These are phyloP conservation scores for Dothistroma septosporum DNA, from an alignment of 2,329 filamentous ascomycete species.

Conservation along the genomic window DNA sequence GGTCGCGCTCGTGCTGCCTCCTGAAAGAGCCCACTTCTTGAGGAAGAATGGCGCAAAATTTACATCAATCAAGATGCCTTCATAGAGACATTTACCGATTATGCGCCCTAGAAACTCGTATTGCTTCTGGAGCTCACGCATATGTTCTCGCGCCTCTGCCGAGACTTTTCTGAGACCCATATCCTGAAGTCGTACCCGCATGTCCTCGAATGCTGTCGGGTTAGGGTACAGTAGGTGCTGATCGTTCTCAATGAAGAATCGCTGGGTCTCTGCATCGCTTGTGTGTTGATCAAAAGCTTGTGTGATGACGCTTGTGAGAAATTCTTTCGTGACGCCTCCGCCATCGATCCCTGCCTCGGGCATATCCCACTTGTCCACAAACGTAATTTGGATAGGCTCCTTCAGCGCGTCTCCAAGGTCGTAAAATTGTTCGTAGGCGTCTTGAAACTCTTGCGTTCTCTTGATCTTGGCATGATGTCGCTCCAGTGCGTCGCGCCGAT, in stretches of 20 bases:
- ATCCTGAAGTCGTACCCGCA: constrained; percentile 10
- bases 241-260: constrained; percentile 76
- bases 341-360: constrained; percentile 93
- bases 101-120: constrained; percentile 92
- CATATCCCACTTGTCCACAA: constrained; percentile 83
- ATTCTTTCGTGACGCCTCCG: constrained; percentile 65
- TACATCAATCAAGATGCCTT: constrained; percentile 90
- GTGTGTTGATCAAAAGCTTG: constrained; percentile 66
- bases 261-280: constrained; percentile 32
- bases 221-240: constrained; percentile 87
- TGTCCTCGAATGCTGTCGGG: constrained; percentile 52
- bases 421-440: constrained; percentile 82
- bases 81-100: constrained; percentile 94
- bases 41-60: constrained; percentile 94
- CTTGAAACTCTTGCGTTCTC: constrained; percentile 74
- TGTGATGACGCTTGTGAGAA: constrained; percentile 79
- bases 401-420: constrained; percentile 76
- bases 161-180: constrained; percentile 11
- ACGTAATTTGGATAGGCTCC: constrained; percentile 93
- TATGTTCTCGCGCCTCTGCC: constrained; percentile 11
- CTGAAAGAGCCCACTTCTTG: constrained; percentile 84
- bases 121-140: constrained; percentile 55
- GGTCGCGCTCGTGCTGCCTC: constrained; percentile 58
- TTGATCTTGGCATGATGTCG: constrained; percentile 71
- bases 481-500: constrained; percentile 47